Conservation (phyloP, 1,139 yeast genomes). For the Saccharomyces hybrid region DNA sequence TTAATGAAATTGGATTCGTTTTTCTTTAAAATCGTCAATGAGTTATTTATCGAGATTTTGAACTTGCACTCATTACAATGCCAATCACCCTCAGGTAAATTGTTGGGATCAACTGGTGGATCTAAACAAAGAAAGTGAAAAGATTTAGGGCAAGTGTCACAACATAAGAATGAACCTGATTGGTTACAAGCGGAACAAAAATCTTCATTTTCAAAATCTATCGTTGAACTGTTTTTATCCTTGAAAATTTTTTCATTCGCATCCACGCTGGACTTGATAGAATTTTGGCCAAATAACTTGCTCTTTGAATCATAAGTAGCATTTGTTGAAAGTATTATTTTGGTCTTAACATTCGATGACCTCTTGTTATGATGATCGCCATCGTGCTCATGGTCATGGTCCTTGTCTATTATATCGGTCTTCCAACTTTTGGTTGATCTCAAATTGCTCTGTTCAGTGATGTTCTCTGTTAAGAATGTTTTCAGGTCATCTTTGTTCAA, state of each 20-base stretch:
- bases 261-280: constrained; percentile 14
- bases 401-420: not conserved
- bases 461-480: not conserved
- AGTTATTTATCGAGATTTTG: constrained; percentile 28
- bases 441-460: not conserved
- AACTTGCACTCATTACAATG: constrained; percentile 66
- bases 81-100: constrained; percentile 87
- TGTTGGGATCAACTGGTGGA: constrained; percentile 73
- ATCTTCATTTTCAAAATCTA: constrained; percentile 59
- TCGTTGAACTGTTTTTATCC: constrained; percentile 12
- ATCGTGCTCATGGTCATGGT: not conserved
- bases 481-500: not conserved
- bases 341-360: not conserved
- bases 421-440: not conserved
- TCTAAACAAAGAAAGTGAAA: constrained; percentile 88
- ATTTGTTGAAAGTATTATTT: not conserved
- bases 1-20: constrained; percentile 20
- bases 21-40: constrained; percentile 14
- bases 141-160: constrained; percentile 87
- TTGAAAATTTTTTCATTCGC: constrained; percentile 10
- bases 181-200: constrained; percentile 84
- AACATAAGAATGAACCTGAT: constrained; percentile 81
- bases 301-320: constrained; percentile 18
- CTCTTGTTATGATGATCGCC: not conserved
- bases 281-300: constrained; percentile 25